phyloP scores from a whole-genome alignment of 192 early-diverging fungal genomes.

The Tieghemiomyces parasiticus region DNA sequence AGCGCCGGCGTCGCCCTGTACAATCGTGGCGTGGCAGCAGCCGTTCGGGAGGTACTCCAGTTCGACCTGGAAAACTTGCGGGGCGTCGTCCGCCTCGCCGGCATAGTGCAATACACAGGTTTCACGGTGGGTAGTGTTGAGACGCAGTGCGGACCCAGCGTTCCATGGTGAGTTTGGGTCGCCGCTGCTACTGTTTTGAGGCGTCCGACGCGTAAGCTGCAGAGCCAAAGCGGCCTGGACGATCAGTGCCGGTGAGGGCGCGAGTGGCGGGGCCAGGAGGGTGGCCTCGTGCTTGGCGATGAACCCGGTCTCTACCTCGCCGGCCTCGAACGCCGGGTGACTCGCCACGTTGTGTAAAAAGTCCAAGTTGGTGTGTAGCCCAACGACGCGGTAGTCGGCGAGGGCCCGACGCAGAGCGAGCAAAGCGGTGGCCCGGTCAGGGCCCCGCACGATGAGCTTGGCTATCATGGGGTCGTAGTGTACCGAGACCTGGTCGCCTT shows the following conservation, averaged over 20 bases:
- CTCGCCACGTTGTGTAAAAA: slow-evolving; percentile 67
- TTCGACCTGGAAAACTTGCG: not conserved
- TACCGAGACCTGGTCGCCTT: slow-evolving; percentile 84
- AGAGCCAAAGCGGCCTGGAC: slow-evolving; percentile 52
- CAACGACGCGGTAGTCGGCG: slow-evolving; percentile 77
- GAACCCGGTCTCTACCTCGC: slow-evolving; percentile 88
- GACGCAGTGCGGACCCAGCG: slow-evolving; percentile 20
- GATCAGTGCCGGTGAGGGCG: slow-evolving; percentile 29
- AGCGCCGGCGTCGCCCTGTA: not conserved
- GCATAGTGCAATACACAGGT: not conserved
- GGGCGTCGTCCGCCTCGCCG: not conserved
- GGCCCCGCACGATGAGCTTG: slow-evolving; percentile 77
- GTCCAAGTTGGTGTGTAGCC: slow-evolving; percentile 83
- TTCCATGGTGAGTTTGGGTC: slow-evolving; percentile 32
- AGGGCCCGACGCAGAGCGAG: slow-evolving; percentile 65
- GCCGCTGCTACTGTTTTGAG: not conserved
- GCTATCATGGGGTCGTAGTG: slow-evolving; percentile 95
- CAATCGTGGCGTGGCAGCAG: not conserved
- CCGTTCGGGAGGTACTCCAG: not conserved
- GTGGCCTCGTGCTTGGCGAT: slow-evolving; percentile 63
- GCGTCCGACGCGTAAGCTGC: slow-evolving; percentile 14
- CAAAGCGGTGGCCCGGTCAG: slow-evolving; percentile 69
- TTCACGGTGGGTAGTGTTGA: slow-evolving; percentile 23
- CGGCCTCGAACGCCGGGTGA: slow-evolving; percentile 71
- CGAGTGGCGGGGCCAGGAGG: slow-evolving; percentile 30